Conservation (phyloP, 768 basidiomycete genomes). For the Lactarius evosmus region DNA sequence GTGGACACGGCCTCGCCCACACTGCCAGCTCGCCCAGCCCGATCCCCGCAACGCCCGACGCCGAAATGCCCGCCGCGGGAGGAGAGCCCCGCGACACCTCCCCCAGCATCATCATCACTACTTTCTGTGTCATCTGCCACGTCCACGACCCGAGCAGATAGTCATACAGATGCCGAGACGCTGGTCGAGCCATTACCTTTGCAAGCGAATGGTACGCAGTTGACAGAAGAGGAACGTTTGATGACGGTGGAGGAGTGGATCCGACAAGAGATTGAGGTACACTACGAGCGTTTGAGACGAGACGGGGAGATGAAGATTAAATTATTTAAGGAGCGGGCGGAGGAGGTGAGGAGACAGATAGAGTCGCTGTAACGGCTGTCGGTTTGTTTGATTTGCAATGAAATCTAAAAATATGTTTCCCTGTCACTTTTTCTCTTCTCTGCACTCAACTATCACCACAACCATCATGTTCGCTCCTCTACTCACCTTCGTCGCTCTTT, state of each 20-base stretch:
- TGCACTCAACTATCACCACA: background rate
- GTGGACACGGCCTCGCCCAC: background rate
- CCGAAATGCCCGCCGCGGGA: background rate
- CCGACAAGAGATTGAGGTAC: conserved; percentile 64
- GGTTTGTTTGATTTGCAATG: background rate
- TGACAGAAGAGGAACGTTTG: conserved; percentile 63
- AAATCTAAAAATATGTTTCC: background rate
- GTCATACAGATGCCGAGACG: conserved; percentile 25
- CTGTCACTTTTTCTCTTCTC: background rate
- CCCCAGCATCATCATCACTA: conserved; percentile 22
- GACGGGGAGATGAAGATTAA: conserved; percentile 52
- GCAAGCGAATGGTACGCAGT: conserved; percentile 29
- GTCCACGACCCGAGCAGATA: conserved; percentile 24
- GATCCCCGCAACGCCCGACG: background rate
- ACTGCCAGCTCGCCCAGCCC: background rate
- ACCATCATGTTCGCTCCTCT: conserved; percentile 36
- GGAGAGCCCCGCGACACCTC: conserved; percentile 18
- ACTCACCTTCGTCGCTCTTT: conserved; percentile 52
- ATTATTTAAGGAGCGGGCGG: conserved; percentile 46
- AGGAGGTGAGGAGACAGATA: conserved; percentile 36
- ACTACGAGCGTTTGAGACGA: conserved; percentile 56
- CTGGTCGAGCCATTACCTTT: conserved; percentile 31
- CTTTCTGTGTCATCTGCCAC: conserved; percentile 21
- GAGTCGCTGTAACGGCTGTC: conserved; percentile 31
- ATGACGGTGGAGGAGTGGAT: conserved; percentile 89